Evolutionary conservation across 2,329 filamentous ascomycete species (phyloP).

Genomic region (Cytospora schulzeri): DNA sequence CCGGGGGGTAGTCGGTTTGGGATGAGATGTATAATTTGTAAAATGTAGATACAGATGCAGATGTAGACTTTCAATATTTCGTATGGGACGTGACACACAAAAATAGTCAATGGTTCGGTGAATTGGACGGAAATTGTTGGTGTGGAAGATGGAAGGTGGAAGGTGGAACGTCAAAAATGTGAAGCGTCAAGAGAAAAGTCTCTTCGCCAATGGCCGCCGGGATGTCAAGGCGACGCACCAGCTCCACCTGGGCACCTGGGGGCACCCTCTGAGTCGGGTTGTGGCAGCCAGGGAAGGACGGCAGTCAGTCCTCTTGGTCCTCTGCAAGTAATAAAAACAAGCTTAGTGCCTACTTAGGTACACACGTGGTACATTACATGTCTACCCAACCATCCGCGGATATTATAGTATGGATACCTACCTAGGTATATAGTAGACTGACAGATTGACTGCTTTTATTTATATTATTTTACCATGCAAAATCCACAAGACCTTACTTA

Average conservation of each 20-base stretch:
- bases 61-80: conserved; percentile 5
- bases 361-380: too few species aligned
- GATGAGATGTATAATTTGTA: background rate
- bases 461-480: too few species aligned
- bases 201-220: conserved; percentile 20
- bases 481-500: too few species aligned
- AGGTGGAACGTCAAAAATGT: conserved; percentile 14
- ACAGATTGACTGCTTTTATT: too few species aligned
- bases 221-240: conserved; percentile 11
- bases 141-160: conserved; percentile 17
- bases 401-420: too few species aligned
- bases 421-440: too few species aligned
- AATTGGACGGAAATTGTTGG: conserved; percentile 7
- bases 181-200: conserved; percentile 23
- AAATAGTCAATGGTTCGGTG: background rate
- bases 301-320: background rate
- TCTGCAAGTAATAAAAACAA: background rate
- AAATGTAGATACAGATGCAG: background rate
- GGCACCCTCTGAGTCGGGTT: conserved; percentile 12
- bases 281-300: conserved; percentile 4
- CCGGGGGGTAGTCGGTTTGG: conserved; percentile 3
- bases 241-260: conserved; percentile 13
- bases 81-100: conserved; percentile 11
- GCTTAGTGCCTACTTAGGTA: too few species aligned
- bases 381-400: too few species aligned